phyloP scores from a whole-genome alignment of 2,329 filamentous ascomycete species.

The Emergomyces pasteurianus region DNA sequence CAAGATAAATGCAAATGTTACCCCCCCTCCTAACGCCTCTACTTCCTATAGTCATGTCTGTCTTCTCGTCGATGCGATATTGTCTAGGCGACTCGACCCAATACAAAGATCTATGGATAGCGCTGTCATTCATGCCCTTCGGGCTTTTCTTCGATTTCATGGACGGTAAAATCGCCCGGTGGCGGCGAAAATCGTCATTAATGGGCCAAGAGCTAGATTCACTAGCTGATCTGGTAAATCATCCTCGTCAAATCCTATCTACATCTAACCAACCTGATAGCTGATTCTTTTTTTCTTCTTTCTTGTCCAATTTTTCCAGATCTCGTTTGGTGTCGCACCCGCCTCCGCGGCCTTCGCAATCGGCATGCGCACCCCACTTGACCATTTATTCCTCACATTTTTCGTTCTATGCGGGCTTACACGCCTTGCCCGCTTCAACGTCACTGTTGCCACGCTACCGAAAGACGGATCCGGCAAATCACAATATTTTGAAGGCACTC shows the following conservation, averaged over 20 bases:
- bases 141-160: conserved; percentile 97
- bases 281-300: background rate
- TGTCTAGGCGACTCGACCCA: conserved; percentile 60
- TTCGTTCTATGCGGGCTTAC: conserved; percentile 94
- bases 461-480: conserved; percentile 89
- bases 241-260: background rate
- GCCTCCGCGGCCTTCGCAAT: conserved; percentile 80
- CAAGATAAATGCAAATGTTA: conserved; percentile 1
- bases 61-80: conserved; percentile 91
- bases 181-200: conserved; percentile 91
- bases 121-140: conserved; percentile 78
- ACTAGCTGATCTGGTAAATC: conserved; percentile 74
- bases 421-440: conserved; percentile 91
- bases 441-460: conserved; percentile 77
- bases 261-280: background rate
- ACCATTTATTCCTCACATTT: conserved; percentile 68
- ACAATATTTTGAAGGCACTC: conserved; percentile 92
- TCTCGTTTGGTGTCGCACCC: conserved; percentile 89
- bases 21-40: background rate
- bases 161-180: conserved; percentile 90
- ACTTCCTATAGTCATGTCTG: conserved; percentile 59
- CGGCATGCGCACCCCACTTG: conserved; percentile 70
- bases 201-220: conserved; percentile 98
- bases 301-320: conserved; percentile 44
- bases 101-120: conserved; percentile 62